Evolutionary conservation across 1,284 basidiomycete genomes (phyloP).

Genomic region (Inonotus obliquus): DNA sequence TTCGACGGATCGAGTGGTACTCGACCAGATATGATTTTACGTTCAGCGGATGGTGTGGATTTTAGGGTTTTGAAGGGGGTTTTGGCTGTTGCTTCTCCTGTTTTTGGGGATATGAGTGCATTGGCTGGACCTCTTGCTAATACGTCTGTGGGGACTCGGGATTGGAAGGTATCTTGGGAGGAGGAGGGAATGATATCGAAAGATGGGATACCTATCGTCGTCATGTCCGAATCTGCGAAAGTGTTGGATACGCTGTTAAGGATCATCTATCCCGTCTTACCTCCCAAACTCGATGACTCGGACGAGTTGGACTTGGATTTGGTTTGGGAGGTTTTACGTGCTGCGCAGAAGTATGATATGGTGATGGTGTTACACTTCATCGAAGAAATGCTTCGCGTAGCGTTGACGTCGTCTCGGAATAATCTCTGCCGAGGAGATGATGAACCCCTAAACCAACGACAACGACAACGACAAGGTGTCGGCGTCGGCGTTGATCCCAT

Average conservation of each 20-base stretch:
- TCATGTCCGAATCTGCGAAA: constrained; percentile 4
- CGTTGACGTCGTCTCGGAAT: no score
- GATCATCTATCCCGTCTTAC: constrained; percentile 7
- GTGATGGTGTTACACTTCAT: not conserved
- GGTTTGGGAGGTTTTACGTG: not conserved
- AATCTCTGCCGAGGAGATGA: no score
- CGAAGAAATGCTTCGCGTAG: not conserved
- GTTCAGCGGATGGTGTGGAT: constrained; percentile 42
- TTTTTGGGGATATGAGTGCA: constrained; percentile 39
- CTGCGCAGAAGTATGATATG: constrained; percentile 17
- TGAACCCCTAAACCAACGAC: no score
- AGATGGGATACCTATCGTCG: constrained; percentile 10
- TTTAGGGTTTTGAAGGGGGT: constrained; percentile 42
- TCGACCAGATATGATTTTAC: constrained; percentile 37
- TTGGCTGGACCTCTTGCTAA: constrained; percentile 27
- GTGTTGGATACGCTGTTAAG: constrained; percentile 11
- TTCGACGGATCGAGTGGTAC: not conserved
- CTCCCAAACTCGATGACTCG: constrained; percentile 3
- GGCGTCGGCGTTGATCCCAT: no score
- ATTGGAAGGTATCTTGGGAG: not conserved
- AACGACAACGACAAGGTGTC: no score
- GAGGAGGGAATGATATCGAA: no score
- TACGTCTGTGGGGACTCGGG: no score
- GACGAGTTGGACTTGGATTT: not conserved
- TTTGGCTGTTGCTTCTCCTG: constrained; percentile 40